Evolutionary conservation across 2,329 filamentous ascomycete genomes (phyloP).

Genomic region (Fusarium caatingaense): DNA sequence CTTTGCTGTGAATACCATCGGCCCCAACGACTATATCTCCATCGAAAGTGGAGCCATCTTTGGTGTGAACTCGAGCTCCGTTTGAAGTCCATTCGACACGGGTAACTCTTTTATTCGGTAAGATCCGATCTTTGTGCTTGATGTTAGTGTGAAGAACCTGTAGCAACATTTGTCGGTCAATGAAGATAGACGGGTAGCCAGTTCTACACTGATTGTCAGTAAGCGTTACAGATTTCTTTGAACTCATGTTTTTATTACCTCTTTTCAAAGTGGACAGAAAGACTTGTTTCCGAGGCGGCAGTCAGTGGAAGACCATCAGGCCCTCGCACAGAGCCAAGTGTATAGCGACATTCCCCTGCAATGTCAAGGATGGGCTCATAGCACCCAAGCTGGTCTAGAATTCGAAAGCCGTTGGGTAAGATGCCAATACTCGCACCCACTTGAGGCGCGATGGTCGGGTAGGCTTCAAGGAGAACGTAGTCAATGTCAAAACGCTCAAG

Average conservation of each 20-base stretch:
- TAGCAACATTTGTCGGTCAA: conserved; percentile 2
- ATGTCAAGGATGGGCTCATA: background rate
- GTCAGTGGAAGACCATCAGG: background rate
- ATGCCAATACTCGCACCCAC: conserved; percentile 5
- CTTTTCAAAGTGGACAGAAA: background rate
- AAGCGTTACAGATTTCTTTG: no score
- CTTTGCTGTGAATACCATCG: background rate
- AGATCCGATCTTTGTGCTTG: background rate
- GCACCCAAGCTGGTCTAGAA: background rate
- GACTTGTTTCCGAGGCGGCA: background rate
- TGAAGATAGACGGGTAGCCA: background rate
- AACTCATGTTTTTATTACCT: background rate
- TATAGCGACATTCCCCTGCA: background rate
- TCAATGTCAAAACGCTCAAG: conserved; percentile 1
- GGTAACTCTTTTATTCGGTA: background rate
- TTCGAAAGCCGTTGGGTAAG: background rate
- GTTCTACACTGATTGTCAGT: background rate
- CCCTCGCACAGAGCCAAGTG: background rate
- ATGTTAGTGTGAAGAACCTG: background rate
- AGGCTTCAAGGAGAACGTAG: background rate
- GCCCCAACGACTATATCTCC: conserved; percentile 1
- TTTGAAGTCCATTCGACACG: background rate
- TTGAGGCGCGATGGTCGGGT: background rate
- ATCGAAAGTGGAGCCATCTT: background rate
- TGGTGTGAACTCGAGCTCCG: background rate